Evolutionary conservation across 495 filamentous ascomycete species (phyloP).

Genomic region (Penicillium argentinense): DNA sequence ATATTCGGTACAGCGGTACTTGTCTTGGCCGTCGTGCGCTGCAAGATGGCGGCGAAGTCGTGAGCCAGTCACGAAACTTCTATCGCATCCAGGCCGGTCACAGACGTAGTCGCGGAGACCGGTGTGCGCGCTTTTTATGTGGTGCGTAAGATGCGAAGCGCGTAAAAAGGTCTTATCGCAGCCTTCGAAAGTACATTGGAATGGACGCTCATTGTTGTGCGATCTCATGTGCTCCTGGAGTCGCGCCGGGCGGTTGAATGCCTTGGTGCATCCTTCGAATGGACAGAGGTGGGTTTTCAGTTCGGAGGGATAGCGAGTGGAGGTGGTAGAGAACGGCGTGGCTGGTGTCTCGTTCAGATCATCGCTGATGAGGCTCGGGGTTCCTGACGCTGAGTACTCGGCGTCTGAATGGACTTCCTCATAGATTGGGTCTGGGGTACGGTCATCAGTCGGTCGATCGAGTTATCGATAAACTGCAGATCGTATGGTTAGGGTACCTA

Average conservation of each 20-base stretch:
- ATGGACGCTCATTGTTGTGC: slow-evolving; percentile 77
- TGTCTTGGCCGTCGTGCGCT: slow-evolving; percentile 66
- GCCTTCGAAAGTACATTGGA: slow-evolving; percentile 60
- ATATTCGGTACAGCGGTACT: slow-evolving; percentile 70
- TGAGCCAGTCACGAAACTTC: slow-evolving; percentile 74
- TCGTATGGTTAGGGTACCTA: slow-evolving; percentile 13
- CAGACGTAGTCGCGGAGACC: slow-evolving; percentile 71
- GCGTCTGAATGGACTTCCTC: slow-evolving; percentile 40
- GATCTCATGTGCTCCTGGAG: slow-evolving; percentile 75
- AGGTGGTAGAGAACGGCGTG: slow-evolving; percentile 54
- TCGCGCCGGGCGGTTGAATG: slow-evolving; percentile 84
- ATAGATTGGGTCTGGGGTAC: slow-evolving; percentile 40
- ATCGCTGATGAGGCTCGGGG: slow-evolving; percentile 29
- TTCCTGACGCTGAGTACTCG: slow-evolving; percentile 32
- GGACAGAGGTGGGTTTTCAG: slow-evolving; percentile 72
- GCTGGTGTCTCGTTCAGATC: slow-evolving; percentile 49
- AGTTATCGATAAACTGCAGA: slow-evolving; percentile 4
- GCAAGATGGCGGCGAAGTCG: slow-evolving; percentile 67
- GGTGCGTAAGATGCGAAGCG: slow-evolving; percentile 76
- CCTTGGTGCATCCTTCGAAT: slow-evolving; percentile 67
- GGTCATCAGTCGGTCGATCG: slow-evolving; percentile 6
- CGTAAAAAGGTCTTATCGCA: slow-evolving; percentile 84
- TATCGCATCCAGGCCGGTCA: slow-evolving; percentile 67
- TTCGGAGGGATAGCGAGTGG: slow-evolving; percentile 62
- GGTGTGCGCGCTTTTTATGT: slow-evolving; percentile 79